Evolutionary conservation across 2,329 filamentous ascomycete genomes (phyloP).

Genomic region (Colletotrichum musicola): DNA sequence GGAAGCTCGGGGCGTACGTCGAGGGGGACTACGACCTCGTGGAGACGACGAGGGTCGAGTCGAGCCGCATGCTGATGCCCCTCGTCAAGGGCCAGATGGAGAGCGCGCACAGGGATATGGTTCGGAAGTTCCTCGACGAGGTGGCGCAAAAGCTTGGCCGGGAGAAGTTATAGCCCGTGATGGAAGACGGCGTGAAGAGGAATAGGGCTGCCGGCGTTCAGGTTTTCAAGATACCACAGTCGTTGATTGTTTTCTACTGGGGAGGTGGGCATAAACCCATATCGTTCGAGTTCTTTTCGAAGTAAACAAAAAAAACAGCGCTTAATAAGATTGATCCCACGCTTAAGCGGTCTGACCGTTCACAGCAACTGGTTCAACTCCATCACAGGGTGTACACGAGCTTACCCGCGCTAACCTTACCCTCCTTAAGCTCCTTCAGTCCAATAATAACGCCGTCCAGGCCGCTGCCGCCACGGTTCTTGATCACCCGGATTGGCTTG

Average conservation of each 20-base stretch:
- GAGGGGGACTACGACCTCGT: constrained; percentile 49
- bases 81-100: constrained; percentile 48
- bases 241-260: not conserved
- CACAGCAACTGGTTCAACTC: not conserved
- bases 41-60: constrained; percentile 49
- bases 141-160: constrained; percentile 42
- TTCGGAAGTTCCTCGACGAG: constrained; percentile 48
- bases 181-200: not conserved
- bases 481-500: constrained; percentile 46
- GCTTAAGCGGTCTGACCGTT: not conserved
- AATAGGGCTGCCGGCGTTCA: not conserved
- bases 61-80: constrained; percentile 51
- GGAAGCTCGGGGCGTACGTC: constrained; percentile 35
- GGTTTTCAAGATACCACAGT: constrained; percentile 31
- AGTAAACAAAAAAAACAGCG: not conserved
- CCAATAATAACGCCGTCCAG: constrained; percentile 50
- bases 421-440: constrained; percentile 48
- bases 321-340: not conserved
- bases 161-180: constrained; percentile 8
- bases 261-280: not conserved
- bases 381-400: constrained; percentile 53
- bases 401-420: constrained; percentile 55
- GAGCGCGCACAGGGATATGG: constrained; percentile 47
- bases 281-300: not conserved
- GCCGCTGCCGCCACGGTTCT: constrained; percentile 47